Evolutionary conservation across 2,329 filamentous ascomycete genomes (phyloP).

Genomic region (Pestalotiopsis sp.): DNA sequence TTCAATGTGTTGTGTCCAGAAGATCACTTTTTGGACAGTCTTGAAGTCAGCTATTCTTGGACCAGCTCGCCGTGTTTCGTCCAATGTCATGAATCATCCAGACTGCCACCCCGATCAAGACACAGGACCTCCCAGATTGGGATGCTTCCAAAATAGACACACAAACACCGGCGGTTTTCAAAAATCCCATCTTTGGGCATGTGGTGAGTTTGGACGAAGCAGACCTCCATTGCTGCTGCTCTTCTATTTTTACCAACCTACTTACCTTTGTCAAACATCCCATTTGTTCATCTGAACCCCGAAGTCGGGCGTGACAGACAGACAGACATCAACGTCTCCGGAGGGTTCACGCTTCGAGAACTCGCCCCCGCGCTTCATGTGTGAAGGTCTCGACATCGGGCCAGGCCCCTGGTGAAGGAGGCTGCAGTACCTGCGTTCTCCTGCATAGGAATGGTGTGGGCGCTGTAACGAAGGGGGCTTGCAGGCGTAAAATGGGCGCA

Average conservation of each 20-base stretch:
- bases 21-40: not conserved
- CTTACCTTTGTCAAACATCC: not conserved
- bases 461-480: not conserved
- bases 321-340: not conserved
- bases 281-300: not conserved
- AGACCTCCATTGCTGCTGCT: not conserved
- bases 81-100: not conserved
- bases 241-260: not conserved
- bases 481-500: not conserved
- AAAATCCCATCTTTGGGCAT: not conserved
- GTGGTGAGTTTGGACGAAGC: not conserved
- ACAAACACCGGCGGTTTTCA: not conserved
- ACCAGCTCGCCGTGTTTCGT: not conserved
- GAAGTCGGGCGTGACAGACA: not conserved
- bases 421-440: constrained; percentile 3
- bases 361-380: constrained; percentile 4
- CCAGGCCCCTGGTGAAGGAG: not conserved
- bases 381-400: not conserved
- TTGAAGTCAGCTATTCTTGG: not conserved
- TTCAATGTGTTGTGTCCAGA: no score
- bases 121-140: not conserved
- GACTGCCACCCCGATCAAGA: not conserved
- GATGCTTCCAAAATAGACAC: constrained; percentile 7
- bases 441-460: not conserved
- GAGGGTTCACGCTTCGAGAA: not conserved